A percentile compares a stretch with the other conserved stretches of the same genome.
phyloP scores from a whole-genome alignment of 176 grass and related monocot species.

The Oropetium thomaeum region DNA sequence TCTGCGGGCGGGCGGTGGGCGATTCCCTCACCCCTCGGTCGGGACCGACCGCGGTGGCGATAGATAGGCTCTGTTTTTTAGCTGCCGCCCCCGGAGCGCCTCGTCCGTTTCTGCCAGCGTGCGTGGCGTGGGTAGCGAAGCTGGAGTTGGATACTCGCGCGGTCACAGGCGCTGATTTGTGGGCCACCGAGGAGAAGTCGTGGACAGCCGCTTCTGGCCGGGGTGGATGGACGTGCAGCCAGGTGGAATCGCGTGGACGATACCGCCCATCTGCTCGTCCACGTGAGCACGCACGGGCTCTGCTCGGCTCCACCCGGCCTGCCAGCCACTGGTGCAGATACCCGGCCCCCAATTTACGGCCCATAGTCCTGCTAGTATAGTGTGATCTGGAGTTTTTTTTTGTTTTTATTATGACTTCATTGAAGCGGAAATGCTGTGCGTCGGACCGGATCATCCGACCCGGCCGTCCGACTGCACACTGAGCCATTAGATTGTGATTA shows the following conservation, averaged over 20 bases:
- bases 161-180: neutral
- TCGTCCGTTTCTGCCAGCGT: slow-evolving; percentile 2
- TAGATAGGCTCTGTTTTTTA: slow-evolving; percentile 18
- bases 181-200: neutral
- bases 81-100: neutral
- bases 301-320: neutral
- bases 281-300: neutral
- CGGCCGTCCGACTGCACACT: too few species aligned
- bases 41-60: neutral
- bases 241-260: slow-evolving; percentile 21
- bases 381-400: too few species aligned
- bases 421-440: too few species aligned
- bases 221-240: slow-evolving; percentile 4
- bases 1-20: neutral
- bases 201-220: slow-evolving; percentile 1
- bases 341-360: too few species aligned
- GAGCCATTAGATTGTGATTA: too few species aligned
- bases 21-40: slow-evolving; percentile 14
- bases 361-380: too few species aligned
- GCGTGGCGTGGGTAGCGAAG: slow-evolving; percentile 27
- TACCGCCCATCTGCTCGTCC: neutral
- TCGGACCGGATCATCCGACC: too few species aligned
- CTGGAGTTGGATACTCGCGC: slow-evolving; percentile 2
- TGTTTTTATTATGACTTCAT: too few species aligned
- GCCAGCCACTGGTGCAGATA: too few species aligned